These are phyloP conservation scores for Quercus variabilis DNA, from an alignment of 306 rosid genomes.

Conservation along the genomic window DNA sequence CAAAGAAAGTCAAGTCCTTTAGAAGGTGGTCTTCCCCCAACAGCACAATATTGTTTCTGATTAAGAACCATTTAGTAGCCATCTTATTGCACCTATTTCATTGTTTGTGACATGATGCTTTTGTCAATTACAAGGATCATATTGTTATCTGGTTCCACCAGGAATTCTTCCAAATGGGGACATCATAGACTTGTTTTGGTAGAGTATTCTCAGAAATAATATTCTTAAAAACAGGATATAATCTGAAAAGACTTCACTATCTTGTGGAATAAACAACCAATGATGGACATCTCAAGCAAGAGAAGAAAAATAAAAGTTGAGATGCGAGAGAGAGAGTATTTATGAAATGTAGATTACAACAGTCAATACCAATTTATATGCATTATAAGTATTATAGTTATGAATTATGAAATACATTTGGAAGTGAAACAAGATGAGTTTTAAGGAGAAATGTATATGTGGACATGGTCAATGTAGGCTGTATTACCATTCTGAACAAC, in stretches of 20 bases:
- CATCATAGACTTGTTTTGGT: background rate
- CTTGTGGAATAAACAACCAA: background rate
- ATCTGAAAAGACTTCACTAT: background rate
- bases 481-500: slow-evolving; percentile 25
- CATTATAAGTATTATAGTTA: background rate
- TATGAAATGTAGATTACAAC: slow-evolving; percentile 1
- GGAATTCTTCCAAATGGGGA: background rate
- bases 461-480: slow-evolving; percentile 15
- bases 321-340: background rate
- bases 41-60: no score
- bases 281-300: background rate
- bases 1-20: no score
- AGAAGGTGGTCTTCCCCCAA: no score
- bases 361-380: background rate
- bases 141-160: no score
- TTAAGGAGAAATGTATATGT: slow-evolving; percentile 8
- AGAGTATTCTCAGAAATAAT: background rate
- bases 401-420: slow-evolving; percentile 26
- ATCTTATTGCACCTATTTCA: background rate
- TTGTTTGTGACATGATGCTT: background rate
- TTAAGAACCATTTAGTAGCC: background rate
- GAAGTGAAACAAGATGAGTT: background rate
- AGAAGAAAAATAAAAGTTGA: background rate
- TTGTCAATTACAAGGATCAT: background rate
- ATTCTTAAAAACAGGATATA: background rate